Percentiles rank a stretch among this genome's conserved stretches.
Evolutionary conservation across 2,329 filamentous ascomycete species (phyloP).

Genomic region (Fusarium caatingaense): DNA sequence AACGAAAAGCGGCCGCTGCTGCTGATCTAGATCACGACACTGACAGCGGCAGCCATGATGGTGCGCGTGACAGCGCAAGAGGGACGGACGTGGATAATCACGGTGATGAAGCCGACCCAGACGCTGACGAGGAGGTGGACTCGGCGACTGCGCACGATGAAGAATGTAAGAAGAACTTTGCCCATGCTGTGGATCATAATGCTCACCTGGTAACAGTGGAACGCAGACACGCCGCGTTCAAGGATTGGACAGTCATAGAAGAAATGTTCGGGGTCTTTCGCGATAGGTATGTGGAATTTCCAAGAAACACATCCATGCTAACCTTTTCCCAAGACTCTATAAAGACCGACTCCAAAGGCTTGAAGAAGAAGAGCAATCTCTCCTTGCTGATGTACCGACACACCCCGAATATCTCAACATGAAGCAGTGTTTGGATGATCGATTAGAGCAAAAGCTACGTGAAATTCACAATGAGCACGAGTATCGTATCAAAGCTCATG

Average conservation of each 20-base stretch:
- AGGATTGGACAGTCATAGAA: constrained; percentile 83
- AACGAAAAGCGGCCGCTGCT: constrained; percentile 50
- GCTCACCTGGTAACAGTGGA: constrained; percentile 66
- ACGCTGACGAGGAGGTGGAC: constrained; percentile 70
- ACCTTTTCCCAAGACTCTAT: constrained; percentile 71
- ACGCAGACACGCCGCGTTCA: constrained; percentile 82
- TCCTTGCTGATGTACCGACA: constrained; percentile 70
- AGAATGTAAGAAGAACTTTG: constrained; percentile 61
- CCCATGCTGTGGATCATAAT: constrained; percentile 10
- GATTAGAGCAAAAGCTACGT: constrained; percentile 82
- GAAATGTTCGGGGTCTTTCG: constrained; percentile 89
- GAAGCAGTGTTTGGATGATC: constrained; percentile 85
- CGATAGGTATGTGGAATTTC: constrained; percentile 68
- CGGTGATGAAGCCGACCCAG: constrained; percentile 67
- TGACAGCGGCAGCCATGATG: constrained; percentile 50
- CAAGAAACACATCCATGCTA: constrained; percentile 26
- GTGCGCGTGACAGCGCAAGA: constrained; percentile 49
- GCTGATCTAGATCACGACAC: constrained; percentile 49
- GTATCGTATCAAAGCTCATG: constrained; percentile 78
- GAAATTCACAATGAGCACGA: constrained; percentile 79
- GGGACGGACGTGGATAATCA: constrained; percentile 58
- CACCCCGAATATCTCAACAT: constrained; percentile 93
- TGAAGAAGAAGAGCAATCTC: constrained; percentile 75
- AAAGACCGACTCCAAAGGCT: constrained; percentile 87
- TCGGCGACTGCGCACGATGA: constrained; percentile 71